phyloP scores from a whole-genome alignment of 768 basidiomycete genomes.

The Serendipita sp. region DNA sequence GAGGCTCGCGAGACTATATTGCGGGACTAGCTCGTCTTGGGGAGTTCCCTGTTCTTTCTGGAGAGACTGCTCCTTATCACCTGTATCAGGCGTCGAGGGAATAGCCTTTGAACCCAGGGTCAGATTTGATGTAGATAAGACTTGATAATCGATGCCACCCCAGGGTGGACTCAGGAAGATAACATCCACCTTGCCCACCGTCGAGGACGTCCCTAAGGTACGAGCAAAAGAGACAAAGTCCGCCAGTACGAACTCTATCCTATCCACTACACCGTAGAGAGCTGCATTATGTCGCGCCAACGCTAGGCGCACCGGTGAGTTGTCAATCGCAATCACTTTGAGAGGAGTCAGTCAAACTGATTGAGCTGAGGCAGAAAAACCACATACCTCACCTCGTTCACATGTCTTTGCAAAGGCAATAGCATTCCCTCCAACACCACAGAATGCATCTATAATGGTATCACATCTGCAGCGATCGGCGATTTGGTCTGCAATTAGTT shows the following conservation, averaged over 20 bases:
- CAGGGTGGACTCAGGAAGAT: slow-evolving; percentile 91
- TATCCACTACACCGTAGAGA: slow-evolving; percentile 86
- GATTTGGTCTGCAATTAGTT: slow-evolving; percentile 80
- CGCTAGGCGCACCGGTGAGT: slow-evolving; percentile 64
- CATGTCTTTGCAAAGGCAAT: slow-evolving; percentile 96
- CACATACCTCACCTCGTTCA: slow-evolving; percentile 53
- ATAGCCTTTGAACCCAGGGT: slow-evolving; percentile 10
- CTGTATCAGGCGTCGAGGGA: background rate
- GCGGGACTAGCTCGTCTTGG: slow-evolving; percentile 8
- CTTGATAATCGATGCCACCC: slow-evolving; percentile 71
- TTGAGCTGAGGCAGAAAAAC: background rate
- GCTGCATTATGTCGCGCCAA: slow-evolving; percentile 87
- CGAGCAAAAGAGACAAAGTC: slow-evolving; percentile 74
- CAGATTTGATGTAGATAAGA: slow-evolving; percentile 18
- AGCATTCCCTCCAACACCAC: slow-evolving; percentile 93
- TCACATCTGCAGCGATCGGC: slow-evolving; percentile 81
- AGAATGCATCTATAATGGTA: slow-evolving; percentile 83
- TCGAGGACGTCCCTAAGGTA: slow-evolving; percentile 19
- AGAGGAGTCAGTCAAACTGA: background rate
- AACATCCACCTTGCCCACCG: slow-evolving; percentile 52
- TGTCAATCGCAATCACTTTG: slow-evolving; percentile 86
- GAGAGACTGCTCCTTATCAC: slow-evolving; percentile 2
- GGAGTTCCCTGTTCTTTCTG: background rate
- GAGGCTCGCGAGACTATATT: slow-evolving; percentile 56
- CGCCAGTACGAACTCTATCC: slow-evolving; percentile 82